Conservation (phyloP, 192 early-diverging fungal genomes). For the Piromyces finnis region DNA sequence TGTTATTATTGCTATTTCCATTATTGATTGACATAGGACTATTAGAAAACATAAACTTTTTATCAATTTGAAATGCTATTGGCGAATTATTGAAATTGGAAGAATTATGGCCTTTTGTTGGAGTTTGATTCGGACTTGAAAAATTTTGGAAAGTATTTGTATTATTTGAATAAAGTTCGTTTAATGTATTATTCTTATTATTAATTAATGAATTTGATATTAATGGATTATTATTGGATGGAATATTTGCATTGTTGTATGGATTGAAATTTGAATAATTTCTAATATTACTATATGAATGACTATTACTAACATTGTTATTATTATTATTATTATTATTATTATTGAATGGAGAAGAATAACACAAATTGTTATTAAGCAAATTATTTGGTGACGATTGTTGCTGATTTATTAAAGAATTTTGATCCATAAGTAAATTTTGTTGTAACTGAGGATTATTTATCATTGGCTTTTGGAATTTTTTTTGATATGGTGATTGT, state of each 20-base stretch:
- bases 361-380: neutral
- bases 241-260: neutral
- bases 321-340: neutral
- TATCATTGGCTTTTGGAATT: neutral
- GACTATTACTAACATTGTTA: neutral
- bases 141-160: neutral
- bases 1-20: neutral
- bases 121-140: neutral
- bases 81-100: neutral
- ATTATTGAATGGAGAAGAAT: neutral
- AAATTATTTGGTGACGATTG: neutral
- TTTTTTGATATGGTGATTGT: neutral
- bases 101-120: neutral
- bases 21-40: neutral
- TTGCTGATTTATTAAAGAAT: neutral
- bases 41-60: neutral
- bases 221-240: neutral
- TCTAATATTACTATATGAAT: neutral
- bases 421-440: neutral
- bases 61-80: neutral
- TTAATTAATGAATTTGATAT: neutral
- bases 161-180: neutral
- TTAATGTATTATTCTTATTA: neutral
- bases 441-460: neutral
- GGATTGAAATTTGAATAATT: neutral